These are phyloP conservation scores for Termitomyces sp. DNA, from an alignment of 768 basidiomycete genomes.

Conservation along the genomic window DNA sequence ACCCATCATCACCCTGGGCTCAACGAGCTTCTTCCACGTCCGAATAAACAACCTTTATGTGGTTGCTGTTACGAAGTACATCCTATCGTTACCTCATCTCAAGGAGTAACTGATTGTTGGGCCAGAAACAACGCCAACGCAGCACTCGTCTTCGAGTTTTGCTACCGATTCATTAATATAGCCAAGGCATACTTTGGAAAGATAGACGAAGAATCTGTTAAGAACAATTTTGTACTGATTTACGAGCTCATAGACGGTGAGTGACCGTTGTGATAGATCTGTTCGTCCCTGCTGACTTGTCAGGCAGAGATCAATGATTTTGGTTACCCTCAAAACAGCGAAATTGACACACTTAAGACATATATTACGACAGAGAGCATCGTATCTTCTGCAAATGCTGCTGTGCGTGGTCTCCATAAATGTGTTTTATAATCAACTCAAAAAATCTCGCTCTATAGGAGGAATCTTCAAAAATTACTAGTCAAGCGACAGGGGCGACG, in stretches of 20 bases:
- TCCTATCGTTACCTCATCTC: conserved; percentile 1
- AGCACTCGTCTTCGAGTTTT: conserved; percentile 95
- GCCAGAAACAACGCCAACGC: conserved; percentile 92
- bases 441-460: conserved; percentile 47
- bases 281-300: conserved; percentile 1
- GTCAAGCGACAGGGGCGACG: conserved; percentile 93
- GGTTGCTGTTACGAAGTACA: conserved; percentile 92
- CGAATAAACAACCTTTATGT: conserved; percentile 93
- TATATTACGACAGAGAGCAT: conserved; percentile 99
- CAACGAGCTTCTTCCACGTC: conserved; percentile 98
- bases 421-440: neutral
- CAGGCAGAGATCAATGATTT: conserved; percentile 89
- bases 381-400: conserved; percentile 77
- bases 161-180: conserved; percentile 94
- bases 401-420: conserved; percentile 41
- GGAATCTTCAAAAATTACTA: conserved; percentile 95
- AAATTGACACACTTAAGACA: conserved; percentile 94
- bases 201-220: conserved; percentile 95
- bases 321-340: conserved; percentile 98
- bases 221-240: conserved; percentile 98
- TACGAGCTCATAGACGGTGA: conserved; percentile 96
- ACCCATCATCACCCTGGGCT: conserved; percentile 95
- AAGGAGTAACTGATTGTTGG: neutral
- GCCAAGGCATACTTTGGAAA: conserved; percentile 97
- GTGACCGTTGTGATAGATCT: conserved; percentile 14